Percentiles rank a stretch among this genome's conserved stretches.
Conservation (phyloP, 23 red algal genomes). For the Gracilariopsis chorda region DNA sequence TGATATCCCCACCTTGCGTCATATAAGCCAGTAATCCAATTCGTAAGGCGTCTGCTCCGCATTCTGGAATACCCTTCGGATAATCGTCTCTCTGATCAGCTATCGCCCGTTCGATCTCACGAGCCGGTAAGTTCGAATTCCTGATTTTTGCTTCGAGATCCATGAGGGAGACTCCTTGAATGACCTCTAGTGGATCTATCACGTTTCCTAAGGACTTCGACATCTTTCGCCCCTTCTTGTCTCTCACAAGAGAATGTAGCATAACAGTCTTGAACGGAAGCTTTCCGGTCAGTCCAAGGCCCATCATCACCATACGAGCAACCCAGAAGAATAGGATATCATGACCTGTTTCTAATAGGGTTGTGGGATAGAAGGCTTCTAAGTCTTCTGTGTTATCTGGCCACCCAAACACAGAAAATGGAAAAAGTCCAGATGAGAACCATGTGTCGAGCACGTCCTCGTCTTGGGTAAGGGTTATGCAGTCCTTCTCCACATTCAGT, state of each 20-base stretch:
- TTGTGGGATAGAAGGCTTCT: conserved; percentile 91
- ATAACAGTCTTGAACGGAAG: conserved; percentile 93
- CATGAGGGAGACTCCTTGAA: conserved; percentile 70
- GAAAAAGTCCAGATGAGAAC: conserved; percentile 99
- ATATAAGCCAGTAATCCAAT: conserved; percentile 95
- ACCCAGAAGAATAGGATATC: conserved; percentile 99
- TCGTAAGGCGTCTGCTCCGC: conserved; percentile 95
- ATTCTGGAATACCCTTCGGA: conserved; percentile 90
- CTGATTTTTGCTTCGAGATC: conserved; percentile 72
- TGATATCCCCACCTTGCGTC: conserved; percentile 90
- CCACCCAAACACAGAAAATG: conserved; percentile 99
- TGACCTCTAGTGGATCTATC: conserved; percentile 97
- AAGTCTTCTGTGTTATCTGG: conserved; percentile 71
- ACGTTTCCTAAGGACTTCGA: conserved; percentile 99
- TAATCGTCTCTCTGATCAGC: conserved; percentile 78
- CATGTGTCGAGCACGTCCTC: conserved; percentile 99
- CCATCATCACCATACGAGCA: conserved; percentile 99
- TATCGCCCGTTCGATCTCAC: conserved; percentile 78
- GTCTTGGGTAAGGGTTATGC: conserved; percentile 77
- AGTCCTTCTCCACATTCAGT: not conserved
- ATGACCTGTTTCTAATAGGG: conserved; percentile 93
- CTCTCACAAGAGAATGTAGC: conserved; percentile 91
- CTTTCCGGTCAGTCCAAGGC: conserved; percentile 77
- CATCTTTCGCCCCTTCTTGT: conserved; percentile 99
- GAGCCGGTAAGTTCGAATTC: conserved; percentile 66